phyloP scores from a whole-genome alignment of 305 asterid species.

The Fraxinus albicans region DNA sequence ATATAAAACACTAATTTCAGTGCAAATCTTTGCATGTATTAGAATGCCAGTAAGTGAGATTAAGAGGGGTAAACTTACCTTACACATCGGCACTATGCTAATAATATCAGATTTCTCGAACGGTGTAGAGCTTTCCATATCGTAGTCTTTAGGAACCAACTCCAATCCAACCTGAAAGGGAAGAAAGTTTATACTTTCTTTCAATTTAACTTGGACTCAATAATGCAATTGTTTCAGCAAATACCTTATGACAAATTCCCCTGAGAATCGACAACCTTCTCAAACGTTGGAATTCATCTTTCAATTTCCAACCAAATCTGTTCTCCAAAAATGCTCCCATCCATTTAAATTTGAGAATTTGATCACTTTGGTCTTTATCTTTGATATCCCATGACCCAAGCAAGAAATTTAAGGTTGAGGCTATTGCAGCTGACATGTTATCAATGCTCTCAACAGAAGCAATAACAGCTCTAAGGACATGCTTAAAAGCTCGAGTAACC shows the following conservation, averaged over 20 bases:
- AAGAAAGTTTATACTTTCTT: constrained; percentile 26
- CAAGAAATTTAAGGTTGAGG: constrained; percentile 80
- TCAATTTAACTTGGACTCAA: constrained; percentile 18
- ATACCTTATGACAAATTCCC: constrained; percentile 97
- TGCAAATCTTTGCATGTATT: constrained; percentile 10
- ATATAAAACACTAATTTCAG: background rate
- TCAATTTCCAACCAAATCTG: constrained; percentile 80
- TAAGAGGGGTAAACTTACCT: constrained; percentile 46
- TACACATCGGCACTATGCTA: constrained; percentile 90
- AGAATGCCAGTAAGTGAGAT: constrained; percentile 18
- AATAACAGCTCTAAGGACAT: constrained; percentile 91
- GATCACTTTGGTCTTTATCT: constrained; percentile 40
- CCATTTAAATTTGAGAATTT: constrained; percentile 72
- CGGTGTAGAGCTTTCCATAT: constrained; percentile 79
- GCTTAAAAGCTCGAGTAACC: constrained; percentile 98
- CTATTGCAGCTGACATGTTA: constrained; percentile 70
- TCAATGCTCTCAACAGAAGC: constrained; percentile 69
- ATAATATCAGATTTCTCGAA: constrained; percentile 73
- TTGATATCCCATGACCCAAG: constrained; percentile 60
- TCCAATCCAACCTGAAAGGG: constrained; percentile 82
- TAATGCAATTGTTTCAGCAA: constrained; percentile 21
- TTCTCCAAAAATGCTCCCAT: constrained; percentile 58
- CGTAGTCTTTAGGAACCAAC: constrained; percentile 87
- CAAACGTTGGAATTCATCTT: constrained; percentile 73
- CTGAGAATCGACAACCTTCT: constrained; percentile 87